These are phyloP conservation scores for Ogataea populi-albae DNA, from an alignment of 805 yeast genomes.

Conservation along the genomic window DNA sequence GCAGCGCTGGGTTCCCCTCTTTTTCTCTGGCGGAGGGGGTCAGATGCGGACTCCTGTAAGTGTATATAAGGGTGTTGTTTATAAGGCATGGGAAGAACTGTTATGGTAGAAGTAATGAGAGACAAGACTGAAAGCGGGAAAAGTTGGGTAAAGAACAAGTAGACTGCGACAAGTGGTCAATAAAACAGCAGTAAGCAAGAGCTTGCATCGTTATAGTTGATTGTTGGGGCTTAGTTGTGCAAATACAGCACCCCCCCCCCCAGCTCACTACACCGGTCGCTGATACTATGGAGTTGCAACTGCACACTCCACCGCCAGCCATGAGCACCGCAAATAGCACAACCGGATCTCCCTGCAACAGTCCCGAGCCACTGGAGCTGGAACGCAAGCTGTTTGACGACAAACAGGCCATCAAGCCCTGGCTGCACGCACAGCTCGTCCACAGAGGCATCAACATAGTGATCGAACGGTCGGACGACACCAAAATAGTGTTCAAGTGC, in stretches of 20 bases:
- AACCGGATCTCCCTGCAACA: slow-evolving; percentile 1
- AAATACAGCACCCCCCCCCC: too few relatives aligned
- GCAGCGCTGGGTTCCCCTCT: slow-evolving; percentile 1
- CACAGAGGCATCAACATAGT: slow-evolving; percentile 53
- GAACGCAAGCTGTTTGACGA: slow-evolving; percentile 35
- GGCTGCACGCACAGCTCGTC: slow-evolving; percentile 51
- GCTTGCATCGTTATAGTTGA: too few relatives aligned
- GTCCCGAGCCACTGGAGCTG: slow-evolving; percentile 10
- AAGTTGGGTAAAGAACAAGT: too few relatives aligned
- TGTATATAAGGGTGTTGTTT: slow-evolving; percentile 1
- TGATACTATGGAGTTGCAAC: slow-evolving; percentile 15
- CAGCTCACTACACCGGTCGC: too few relatives aligned
- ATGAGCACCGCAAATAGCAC: slow-evolving; percentile 5
- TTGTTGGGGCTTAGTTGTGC: too few relatives aligned
- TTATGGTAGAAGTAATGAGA: neutral
- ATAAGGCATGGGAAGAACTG: neutral
- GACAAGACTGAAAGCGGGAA: neutral
- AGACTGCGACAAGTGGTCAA: too few relatives aligned
- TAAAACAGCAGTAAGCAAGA: too few relatives aligned
- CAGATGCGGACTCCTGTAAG: too few relatives aligned
- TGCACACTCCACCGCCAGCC: slow-evolving; percentile 13
- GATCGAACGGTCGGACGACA: slow-evolving; percentile 59
- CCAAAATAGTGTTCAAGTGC: slow-evolving; percentile 62
- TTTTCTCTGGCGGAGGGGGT: slow-evolving; percentile 2
- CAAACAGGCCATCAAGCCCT: slow-evolving; percentile 56